Percentiles rank a stretch among this genome's conserved stretches.
Evolutionary conservation across 108 stramenopile species (phyloP).

Genomic region (Discostella pseudostelligera): DNA sequence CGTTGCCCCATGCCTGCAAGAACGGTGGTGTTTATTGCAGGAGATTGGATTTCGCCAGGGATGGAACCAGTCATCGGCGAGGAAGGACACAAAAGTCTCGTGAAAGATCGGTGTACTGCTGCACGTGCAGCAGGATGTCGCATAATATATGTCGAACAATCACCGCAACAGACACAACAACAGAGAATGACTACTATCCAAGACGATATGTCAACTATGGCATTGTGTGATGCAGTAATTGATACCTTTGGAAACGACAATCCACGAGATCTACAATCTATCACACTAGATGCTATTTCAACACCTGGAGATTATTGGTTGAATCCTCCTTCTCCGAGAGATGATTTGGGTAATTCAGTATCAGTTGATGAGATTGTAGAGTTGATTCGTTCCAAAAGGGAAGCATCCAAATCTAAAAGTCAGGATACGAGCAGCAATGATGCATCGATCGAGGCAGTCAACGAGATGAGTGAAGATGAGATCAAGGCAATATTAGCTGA

Average conservation of each 20-base stretch:
- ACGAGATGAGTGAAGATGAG: slow-evolving; percentile 57
- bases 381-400: slow-evolving; percentile 28
- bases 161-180: not conserved
- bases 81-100: slow-evolving; percentile 11
- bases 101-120: slow-evolving; percentile 54
- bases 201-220: slow-evolving; percentile 34
- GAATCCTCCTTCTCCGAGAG: slow-evolving; percentile 68
- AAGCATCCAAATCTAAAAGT: slow-evolving; percentile 1
- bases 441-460: slow-evolving; percentile 9
- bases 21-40: slow-evolving; percentile 59
- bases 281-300: slow-evolving; percentile 70
- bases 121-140: slow-evolving; percentile 65
- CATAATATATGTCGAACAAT: slow-evolving; percentile 61
- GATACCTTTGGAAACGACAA: slow-evolving; percentile 44
- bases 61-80: not conserved
- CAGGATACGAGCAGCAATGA: not conserved
- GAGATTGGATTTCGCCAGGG: slow-evolving; percentile 37
- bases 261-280: slow-evolving; percentile 37
- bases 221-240: slow-evolving; percentile 58
- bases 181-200: slow-evolving; percentile 6
- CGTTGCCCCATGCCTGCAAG: slow-evolving; percentile 64
- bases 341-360: slow-evolving; percentile 66
- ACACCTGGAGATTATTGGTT: slow-evolving; percentile 85
- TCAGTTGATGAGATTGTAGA: slow-evolving; percentile 42
- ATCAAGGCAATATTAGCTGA: slow-evolving; percentile 60